Evolutionary conservation across 768 basidiomycete genomes (phyloP).

Genomic region (Boletales sp.): DNA sequence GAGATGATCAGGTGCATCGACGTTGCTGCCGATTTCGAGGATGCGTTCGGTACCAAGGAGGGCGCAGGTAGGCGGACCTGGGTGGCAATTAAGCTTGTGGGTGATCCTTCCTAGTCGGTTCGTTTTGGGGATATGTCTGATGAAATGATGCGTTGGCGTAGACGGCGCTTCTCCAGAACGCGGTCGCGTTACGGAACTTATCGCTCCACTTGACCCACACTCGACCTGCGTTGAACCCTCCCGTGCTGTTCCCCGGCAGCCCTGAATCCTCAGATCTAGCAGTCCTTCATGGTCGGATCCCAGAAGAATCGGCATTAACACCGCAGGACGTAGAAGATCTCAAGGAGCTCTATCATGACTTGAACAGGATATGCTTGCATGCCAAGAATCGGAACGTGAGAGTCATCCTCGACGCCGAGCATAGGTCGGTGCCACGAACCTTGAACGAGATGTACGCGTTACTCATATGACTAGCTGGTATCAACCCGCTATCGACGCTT

Average conservation of each 20-base stretch:
- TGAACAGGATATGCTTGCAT: constrained; percentile 59
- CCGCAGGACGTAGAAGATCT: constrained; percentile 58
- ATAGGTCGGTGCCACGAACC: constrained; percentile 42
- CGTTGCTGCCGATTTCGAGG: constrained; percentile 80
- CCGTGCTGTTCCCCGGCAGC: constrained; percentile 66
- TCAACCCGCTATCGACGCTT: constrained; percentile 79
- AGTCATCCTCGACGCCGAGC: constrained; percentile 83
- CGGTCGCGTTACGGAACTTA: constrained; percentile 55
- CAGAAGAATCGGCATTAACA: constrained; percentile 35
- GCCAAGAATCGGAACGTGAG: constrained; percentile 63
- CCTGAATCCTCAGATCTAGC: constrained; percentile 58
- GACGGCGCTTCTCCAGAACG: constrained; percentile 69
- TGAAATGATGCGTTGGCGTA: constrained; percentile 21
- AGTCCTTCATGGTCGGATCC: constrained; percentile 35
- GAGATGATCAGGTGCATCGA: constrained; percentile 79
- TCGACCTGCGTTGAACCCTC: constrained; percentile 30
- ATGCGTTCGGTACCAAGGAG: constrained; percentile 28
- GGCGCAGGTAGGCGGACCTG: constrained; percentile 57
- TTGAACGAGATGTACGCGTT: background rate
- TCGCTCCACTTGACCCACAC: constrained; percentile 54
- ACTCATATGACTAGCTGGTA: constrained; percentile 46
- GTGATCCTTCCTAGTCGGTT: constrained; percentile 17
- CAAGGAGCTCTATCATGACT: constrained; percentile 55
- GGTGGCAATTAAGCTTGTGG: constrained; percentile 82
- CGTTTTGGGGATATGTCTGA: background rate